Conservation (phyloP, 2,329 filamentous ascomycete genomes). For the Aspergillus awamori region DNA sequence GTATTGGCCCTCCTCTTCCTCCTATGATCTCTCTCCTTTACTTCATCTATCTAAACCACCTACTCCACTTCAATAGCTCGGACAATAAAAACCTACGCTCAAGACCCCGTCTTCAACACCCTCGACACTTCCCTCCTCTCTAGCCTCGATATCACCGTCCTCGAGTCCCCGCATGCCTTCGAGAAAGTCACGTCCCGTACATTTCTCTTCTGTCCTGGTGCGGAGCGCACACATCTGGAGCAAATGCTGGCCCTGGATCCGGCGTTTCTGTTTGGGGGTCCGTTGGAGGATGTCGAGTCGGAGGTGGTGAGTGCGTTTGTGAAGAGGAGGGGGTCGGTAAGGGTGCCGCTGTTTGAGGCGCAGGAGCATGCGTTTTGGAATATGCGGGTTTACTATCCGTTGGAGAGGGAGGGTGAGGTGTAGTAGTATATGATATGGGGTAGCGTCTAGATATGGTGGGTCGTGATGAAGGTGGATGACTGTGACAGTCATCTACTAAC, state of each 20-base stretch:
- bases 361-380: constrained; percentile 44
- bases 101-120: constrained; percentile 56
- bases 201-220: constrained; percentile 65
- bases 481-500: background rate
- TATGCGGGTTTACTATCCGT: constrained; percentile 35
- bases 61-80: background rate
- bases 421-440: too few species aligned
- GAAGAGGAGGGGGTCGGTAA: constrained; percentile 25
- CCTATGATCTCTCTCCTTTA: background rate
- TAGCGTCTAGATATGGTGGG: too few species aligned
- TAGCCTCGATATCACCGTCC: constrained; percentile 39
- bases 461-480: background rate
- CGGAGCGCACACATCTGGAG: constrained; percentile 55
- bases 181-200: constrained; percentile 52
- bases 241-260: constrained; percentile 54
- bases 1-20: background rate
- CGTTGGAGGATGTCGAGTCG: constrained; percentile 38
- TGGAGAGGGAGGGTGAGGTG: constrained; percentile 7
- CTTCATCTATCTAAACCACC: background rate
- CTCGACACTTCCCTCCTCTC: constrained; percentile 44
- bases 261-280: constrained; percentile 60
- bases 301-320: constrained; percentile 27
- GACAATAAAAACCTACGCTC: constrained; percentile 51
- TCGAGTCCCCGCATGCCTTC: constrained; percentile 57
- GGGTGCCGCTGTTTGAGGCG: constrained; percentile 33